Percentiles rank a stretch among this genome's conserved stretches.
Conservation (phyloP, 768 basidiomycete genomes). For the Hypholoma fasciculare region DNA sequence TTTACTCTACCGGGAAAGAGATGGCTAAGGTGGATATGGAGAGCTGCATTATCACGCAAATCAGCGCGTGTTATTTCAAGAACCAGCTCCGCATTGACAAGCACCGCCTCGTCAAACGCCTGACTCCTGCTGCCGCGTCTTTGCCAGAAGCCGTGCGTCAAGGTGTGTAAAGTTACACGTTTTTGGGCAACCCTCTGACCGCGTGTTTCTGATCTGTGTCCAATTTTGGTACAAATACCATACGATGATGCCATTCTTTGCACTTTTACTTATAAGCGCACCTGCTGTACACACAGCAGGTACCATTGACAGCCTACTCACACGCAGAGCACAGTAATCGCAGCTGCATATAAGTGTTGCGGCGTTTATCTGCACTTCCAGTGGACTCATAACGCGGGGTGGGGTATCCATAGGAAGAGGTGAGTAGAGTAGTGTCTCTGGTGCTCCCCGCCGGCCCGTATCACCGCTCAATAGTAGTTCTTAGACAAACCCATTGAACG, state of each 20-base stretch:
- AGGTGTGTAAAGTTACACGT: slow-evolving; percentile 16
- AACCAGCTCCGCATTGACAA: slow-evolving; percentile 11
- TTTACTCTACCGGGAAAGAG: too few species aligned
- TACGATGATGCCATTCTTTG: slow-evolving; percentile 8
- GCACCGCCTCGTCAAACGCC: slow-evolving; percentile 17
- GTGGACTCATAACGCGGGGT: too few species aligned
- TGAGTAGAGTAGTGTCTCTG: too few species aligned
- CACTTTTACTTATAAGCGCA: slow-evolving; percentile 9
- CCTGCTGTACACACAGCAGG: slow-evolving; percentile 1
- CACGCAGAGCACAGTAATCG: slow-evolving; percentile 2
- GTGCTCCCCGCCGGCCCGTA: too few species aligned
- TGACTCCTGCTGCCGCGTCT: neutral
- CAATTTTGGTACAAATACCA: slow-evolving; percentile 3
- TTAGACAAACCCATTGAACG: too few species aligned
- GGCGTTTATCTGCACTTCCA: neutral
- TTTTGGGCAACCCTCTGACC: slow-evolving; percentile 12
- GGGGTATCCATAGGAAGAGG: too few species aligned
- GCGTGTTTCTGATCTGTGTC: slow-evolving; percentile 12
- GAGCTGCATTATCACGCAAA: neutral
- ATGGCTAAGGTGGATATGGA: neutral
- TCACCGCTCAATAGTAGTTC: too few species aligned
- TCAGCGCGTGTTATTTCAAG: neutral
- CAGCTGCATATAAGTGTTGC: neutral
- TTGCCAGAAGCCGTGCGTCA: neutral
- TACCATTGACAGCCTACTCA: slow-evolving; percentile 3